Evolutionary conservation across 768 basidiomycete genomes (phyloP), one percentile per base, ranked within the genome.

Genomic region (Leccinum sublutescens): DNA sequence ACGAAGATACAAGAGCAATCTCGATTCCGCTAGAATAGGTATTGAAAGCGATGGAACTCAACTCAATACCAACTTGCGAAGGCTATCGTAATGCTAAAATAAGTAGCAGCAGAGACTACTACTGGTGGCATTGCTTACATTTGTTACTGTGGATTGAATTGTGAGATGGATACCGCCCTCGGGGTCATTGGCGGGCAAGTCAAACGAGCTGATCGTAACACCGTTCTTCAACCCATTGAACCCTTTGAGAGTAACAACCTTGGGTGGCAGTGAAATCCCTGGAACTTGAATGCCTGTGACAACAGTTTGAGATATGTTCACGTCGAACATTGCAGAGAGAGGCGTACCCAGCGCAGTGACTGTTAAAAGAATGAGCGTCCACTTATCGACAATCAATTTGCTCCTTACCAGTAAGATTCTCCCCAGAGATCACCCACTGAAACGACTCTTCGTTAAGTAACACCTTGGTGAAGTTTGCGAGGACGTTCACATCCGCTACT

Each of bases 151-250:
- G 0, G 88, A 82, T 55, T 87, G 75, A 17, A 91, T 74, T 4
- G 85, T 88, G 43, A 91, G 75, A 65, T 82, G 82, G 55, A 91
- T 85, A 12, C 89, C 88, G 19, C 88, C 89, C 10, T 79, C 81
- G 1, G 87, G 87, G 64, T 90, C 88, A 65, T 91, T 79, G 11
- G 78, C 76, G 0, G 89, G 88, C 25, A 91, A 71, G 71, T 90
- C 86, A 64, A 91, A 91, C 2, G 82, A 80, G 25, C 85, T 72
- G 59, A 91, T 87, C 25, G 70, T 73, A 19, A 91, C 87, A 12
- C 84, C 85, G 45, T 77, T 77, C 72, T 85, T 78, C 38, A 91
- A 73, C 23, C 84, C 83, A 67, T 89, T 86, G 75, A 91, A 85
- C 12, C 88, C 89, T 62, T 85, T 85, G 43, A 91, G 73, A 5